These are phyloP conservation scores for Lentinula lateritia DNA, from an alignment of 768 basidiomycete species.

Conservation along the genomic window DNA sequence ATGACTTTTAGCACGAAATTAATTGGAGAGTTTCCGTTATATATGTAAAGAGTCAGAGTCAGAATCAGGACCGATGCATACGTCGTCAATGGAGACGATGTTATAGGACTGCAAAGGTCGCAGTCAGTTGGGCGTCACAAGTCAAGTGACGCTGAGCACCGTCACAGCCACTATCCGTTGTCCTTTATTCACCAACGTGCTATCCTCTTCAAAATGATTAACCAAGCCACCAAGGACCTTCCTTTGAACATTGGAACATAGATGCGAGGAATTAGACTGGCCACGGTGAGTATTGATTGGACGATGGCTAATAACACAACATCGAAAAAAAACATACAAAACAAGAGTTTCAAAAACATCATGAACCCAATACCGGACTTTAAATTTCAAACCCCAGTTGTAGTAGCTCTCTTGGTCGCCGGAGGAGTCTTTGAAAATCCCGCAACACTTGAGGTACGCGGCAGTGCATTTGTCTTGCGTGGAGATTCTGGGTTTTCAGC, in stretches of 20 bases:
- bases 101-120: too few species aligned
- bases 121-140: too few species aligned
- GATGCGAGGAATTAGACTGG: background rate
- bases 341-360: background rate
- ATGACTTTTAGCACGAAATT: background rate
- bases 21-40: too few species aligned
- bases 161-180: too few species aligned
- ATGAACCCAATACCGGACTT: background rate
- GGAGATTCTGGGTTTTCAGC: background rate
- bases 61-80: too few species aligned
- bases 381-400: background rate
- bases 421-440: background rate
- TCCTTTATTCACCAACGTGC: too few species aligned
- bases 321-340: background rate
- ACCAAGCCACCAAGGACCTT: too few species aligned
- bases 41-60: too few species aligned
- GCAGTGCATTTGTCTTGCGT: background rate
- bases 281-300: background rate
- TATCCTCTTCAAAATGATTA: too few species aligned
- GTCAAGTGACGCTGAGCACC: too few species aligned
- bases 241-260: background rate
- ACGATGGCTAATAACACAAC: background rate
- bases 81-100: too few species aligned
- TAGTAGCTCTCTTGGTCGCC: constrained; percentile 1
- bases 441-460: background rate